Evolutionary conservation across 495 filamentous ascomycete genomes (phyloP).

Genomic region (Talaromyces ruber): DNA sequence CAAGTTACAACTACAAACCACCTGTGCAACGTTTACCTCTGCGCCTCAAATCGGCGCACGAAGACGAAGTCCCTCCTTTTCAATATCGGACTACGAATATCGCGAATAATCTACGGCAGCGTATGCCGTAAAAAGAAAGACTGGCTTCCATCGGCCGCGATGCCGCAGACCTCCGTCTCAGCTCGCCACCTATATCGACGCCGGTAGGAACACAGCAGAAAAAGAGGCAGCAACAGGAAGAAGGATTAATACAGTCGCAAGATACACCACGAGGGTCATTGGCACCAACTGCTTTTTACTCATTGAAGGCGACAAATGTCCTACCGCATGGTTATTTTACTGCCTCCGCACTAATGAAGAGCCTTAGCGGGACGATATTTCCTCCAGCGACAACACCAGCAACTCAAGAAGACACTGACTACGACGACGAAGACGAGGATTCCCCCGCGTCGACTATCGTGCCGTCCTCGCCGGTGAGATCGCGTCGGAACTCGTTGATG

Average conservation of each 20-base stretch:
- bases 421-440: constrained; percentile 9
- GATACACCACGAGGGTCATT: neutral
- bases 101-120: constrained; percentile 3
- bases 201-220: neutral
- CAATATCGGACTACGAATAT: neutral
- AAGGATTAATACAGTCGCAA: neutral
- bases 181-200: neutral
- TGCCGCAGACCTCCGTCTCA: constrained; percentile 1
- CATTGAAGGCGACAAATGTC: neutral
- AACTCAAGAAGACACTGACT: constrained; percentile 1
- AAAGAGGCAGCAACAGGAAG: neutral
- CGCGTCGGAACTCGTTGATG: constrained; percentile 3
- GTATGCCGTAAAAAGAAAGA: constrained; percentile 7
- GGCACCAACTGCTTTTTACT: neutral
- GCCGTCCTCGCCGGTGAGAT: constrained; percentile 28
- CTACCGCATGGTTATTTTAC: neutral
- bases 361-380: neutral
- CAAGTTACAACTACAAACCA: neutral
- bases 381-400: constrained; percentile 1
- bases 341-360: neutral
- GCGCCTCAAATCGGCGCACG: neutral
- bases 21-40: neutral
- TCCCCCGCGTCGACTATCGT: constrained; percentile 15
- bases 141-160: constrained; percentile 8
- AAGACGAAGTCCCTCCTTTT: neutral